Percentiles rank a stretch among this genome's conserved stretches.
Conservation (phyloP, 495 filamentous ascomycete species). For the Umbilicaria muhlenbergii region DNA sequence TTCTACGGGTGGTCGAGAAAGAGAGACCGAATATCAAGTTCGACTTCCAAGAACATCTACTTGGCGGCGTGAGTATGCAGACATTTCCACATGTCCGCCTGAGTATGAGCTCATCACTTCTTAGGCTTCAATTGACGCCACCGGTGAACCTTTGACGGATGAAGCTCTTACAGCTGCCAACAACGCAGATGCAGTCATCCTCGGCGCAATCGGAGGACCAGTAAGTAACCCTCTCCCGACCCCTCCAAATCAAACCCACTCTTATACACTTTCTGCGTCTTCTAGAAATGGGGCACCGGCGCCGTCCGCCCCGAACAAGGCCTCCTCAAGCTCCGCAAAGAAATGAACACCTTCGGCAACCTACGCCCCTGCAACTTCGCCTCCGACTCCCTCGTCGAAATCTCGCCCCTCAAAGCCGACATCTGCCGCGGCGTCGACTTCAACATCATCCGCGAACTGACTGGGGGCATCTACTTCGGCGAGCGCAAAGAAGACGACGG, state of each 20-base stretch:
- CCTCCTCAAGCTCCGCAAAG: conserved; percentile 81
- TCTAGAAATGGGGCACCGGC: conserved; percentile 83
- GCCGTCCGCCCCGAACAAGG: conserved; percentile 87
- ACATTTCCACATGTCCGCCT: neutral
- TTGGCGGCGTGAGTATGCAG: conserved; percentile 67
- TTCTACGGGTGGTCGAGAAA: conserved; percentile 62
- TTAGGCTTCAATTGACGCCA: conserved; percentile 77
- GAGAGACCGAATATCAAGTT: conserved; percentile 55
- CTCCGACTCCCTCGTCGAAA: conserved; percentile 69
- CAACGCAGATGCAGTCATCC: conserved; percentile 76
- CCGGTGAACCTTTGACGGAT: conserved; percentile 64
- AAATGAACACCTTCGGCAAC: conserved; percentile 91
- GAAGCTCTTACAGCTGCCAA: conserved; percentile 76
- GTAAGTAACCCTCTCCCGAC: conserved; percentile 23
- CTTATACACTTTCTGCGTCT: neutral
- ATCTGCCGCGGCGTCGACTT: conserved; percentile 84
- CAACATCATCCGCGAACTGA: conserved; percentile 88
- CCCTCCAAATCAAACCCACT: neutral
- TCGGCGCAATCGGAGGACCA: conserved; percentile 91
- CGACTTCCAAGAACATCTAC: conserved; percentile 80
- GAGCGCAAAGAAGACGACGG: conserved; percentile 79
- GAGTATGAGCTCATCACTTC: neutral
- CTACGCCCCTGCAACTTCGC: conserved; percentile 96
- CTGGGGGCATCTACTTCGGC: conserved; percentile 94
- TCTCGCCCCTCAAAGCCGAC: conserved; percentile 75